Conservation (phyloP, 768 basidiomycete genomes). For the Lyophyllum shimeji region DNA sequence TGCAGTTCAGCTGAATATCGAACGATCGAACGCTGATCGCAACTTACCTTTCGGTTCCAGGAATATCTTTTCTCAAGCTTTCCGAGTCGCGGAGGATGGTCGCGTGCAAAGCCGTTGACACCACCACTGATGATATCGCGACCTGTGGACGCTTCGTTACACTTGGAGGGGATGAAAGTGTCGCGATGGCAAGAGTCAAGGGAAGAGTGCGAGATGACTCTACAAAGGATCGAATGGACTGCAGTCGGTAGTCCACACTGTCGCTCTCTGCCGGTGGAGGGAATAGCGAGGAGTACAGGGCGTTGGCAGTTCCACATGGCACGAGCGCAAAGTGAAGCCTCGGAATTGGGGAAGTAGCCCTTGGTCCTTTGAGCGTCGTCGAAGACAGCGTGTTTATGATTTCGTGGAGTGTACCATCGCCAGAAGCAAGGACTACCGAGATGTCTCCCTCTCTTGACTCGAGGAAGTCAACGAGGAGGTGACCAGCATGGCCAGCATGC, state of each 20-base stretch:
- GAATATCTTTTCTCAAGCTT: constrained; percentile 60
- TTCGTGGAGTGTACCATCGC: constrained; percentile 93
- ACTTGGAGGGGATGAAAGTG: constrained; percentile 33
- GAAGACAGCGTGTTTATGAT: constrained; percentile 63
- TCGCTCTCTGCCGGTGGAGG: constrained; percentile 36
- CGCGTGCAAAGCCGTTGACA: constrained; percentile 85
- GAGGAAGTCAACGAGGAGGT: constrained; percentile 41
- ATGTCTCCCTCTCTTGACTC: constrained; percentile 28
- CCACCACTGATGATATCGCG: constrained; percentile 72
- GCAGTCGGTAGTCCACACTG: constrained; percentile 43
- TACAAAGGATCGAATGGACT: constrained; percentile 56
- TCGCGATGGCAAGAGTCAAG: constrained; percentile 56
- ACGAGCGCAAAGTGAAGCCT: constrained; percentile 50
- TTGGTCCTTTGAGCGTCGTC: constrained; percentile 19
- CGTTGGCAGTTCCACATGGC: constrained; percentile 92
- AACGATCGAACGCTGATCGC: background rate
- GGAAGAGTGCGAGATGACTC: constrained; percentile 33
- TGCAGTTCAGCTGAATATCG: background rate
- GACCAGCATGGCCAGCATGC: constrained; percentile 54
- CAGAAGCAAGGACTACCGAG: constrained; percentile 68
- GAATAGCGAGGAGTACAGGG: constrained; percentile 79
- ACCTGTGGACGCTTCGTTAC: constrained; percentile 21
- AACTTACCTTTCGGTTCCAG: constrained; percentile 62
- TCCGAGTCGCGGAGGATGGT: constrained; percentile 84
- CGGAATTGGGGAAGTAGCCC: constrained; percentile 14